A percentile compares a stretch with the other conserved stretches of the same genome.
phyloP scores from a whole-genome alignment of 192 early-diverging fungal genomes.

The Coemansia sp. region DNA sequence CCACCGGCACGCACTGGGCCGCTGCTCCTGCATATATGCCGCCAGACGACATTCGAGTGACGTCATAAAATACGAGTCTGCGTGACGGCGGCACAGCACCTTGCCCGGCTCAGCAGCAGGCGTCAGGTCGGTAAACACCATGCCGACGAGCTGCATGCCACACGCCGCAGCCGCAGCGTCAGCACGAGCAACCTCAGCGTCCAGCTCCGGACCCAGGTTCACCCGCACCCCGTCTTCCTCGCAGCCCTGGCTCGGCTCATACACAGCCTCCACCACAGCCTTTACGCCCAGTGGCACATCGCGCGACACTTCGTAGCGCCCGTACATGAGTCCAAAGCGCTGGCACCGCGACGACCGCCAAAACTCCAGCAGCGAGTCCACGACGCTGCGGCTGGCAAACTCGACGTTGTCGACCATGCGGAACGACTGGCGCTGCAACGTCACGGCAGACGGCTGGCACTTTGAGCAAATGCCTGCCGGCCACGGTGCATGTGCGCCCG shows the following conservation, averaged over 20 bases:
- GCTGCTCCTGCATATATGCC: slow-evolving; percentile 76
- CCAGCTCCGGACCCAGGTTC: slow-evolving; percentile 59
- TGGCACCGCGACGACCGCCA: slow-evolving; percentile 88
- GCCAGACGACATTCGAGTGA: slow-evolving; percentile 86
- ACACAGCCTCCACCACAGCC: slow-evolving; percentile 90
- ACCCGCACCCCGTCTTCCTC: slow-evolving; percentile 74
- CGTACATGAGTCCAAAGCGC: slow-evolving; percentile 93
- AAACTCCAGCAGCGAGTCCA: slow-evolving; percentile 83
- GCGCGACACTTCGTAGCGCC: slow-evolving; percentile 82
- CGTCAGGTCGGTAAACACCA: slow-evolving; percentile 95
- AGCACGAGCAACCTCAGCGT: slow-evolving; percentile 44
- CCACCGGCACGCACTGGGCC: slow-evolving; percentile 73
- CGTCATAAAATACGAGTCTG: slow-evolving; percentile 89
- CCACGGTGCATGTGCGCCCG: slow-evolving; percentile 80
- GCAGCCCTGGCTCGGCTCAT: slow-evolving; percentile 87
- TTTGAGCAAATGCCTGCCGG: slow-evolving; percentile 96
- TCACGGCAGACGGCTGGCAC: slow-evolving; percentile 93
- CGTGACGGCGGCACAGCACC: slow-evolving; percentile 87
- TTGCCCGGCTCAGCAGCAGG: slow-evolving; percentile 74
- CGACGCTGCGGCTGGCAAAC: slow-evolving; percentile 75
- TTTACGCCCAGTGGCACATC: slow-evolving; percentile 96
- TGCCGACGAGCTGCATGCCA: slow-evolving; percentile 75
- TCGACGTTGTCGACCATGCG: slow-evolving; percentile 97
- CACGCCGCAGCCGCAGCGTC: slow-evolving; percentile 65
- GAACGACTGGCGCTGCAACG: slow-evolving; percentile 85